Conservation (phyloP, 2,329 filamentous ascomycete genomes). For the Teratosphaeria nubilosa region DNA sequence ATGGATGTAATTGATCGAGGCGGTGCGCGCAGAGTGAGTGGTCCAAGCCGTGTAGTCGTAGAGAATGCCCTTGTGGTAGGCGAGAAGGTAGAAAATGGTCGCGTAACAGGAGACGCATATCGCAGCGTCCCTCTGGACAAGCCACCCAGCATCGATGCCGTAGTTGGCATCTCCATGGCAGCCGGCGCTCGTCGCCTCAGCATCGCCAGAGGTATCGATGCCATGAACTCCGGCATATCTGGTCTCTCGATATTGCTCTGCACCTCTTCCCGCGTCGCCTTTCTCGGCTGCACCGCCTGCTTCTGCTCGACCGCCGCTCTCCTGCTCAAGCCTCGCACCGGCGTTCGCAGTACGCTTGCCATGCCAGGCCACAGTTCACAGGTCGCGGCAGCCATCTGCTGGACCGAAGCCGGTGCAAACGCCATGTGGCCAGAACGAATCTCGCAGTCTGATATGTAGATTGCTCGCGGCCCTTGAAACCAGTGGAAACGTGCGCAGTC, state of each 20-base stretch:
- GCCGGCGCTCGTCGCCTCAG: constrained; percentile 5
- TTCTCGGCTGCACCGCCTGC: constrained; percentile 3
- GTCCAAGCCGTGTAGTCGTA: constrained; percentile 26
- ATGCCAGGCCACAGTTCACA: constrained; percentile 32
- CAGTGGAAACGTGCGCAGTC: neutral
- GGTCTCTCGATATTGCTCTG: neutral
- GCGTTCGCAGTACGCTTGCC: constrained; percentile 26
- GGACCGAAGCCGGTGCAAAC: constrained; percentile 37
- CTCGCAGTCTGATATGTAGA: neutral
- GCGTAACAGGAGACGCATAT: constrained; percentile 26
- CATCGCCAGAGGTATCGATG: constrained; percentile 1
- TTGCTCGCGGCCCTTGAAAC: neutral
- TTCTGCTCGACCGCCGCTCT: constrained; percentile 9
- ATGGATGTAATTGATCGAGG: constrained; percentile 12
- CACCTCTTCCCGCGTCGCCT: neutral
- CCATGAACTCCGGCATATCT: constrained; percentile 11
- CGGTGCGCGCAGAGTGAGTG: constrained; percentile 9
- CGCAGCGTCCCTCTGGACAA: constrained; percentile 25
- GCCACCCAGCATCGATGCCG: constrained; percentile 11
- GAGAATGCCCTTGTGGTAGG: constrained; percentile 28
- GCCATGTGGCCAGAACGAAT: constrained; percentile 31
- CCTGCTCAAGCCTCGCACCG: constrained; percentile 17
- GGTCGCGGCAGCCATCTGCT: constrained; percentile 36
- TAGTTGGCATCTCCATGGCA: constrained; percentile 2
- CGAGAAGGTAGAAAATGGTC: constrained; percentile 17